phyloP scores from a whole-genome alignment of 352 stramenopile species.

The Lagenidium sp. region DNA sequence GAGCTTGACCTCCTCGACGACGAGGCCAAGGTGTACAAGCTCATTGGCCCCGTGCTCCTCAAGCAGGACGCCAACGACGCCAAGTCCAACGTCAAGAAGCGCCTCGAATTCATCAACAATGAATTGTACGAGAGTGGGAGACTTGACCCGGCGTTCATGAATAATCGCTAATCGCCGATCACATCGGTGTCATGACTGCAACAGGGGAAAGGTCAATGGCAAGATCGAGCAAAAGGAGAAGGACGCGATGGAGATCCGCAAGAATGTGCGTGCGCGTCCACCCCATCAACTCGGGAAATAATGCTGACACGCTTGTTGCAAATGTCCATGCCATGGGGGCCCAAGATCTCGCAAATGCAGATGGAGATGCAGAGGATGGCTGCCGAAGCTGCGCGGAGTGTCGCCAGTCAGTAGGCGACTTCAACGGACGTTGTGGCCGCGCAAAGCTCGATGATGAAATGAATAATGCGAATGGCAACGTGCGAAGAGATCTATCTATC shows the following conservation, averaged over 20 bases:
- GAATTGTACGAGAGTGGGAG: conserved; percentile 60
- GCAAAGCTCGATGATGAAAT: too few species aligned
- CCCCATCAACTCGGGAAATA: too few species aligned
- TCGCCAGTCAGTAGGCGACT: conserved; percentile 40
- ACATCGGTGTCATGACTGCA: background rate
- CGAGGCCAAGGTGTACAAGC: conserved; percentile 91
- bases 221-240: conserved; percentile 90
- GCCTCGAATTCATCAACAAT: conserved; percentile 94
- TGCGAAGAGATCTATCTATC: too few species aligned
- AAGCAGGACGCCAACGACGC: conserved; percentile 93
- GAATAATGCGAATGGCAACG: too few species aligned
- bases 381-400: conserved; percentile 60
- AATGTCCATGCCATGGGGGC: conserved; percentile 2
- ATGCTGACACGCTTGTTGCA: background rate
- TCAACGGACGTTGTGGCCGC: too few species aligned
- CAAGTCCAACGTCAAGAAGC: conserved; percentile 93
- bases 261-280: conserved; percentile 55
- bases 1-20: conserved; percentile 85
- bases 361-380: conserved; percentile 87
- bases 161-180: background rate
- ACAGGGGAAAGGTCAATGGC: conserved; percentile 76
- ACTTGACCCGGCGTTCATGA: background rate
- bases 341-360: conserved; percentile 87
- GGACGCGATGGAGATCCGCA: conserved; percentile 81
- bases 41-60: conserved; percentile 92